Conservation (phyloP, 2,329 filamentous ascomycete genomes). For the Pseudocercospora eumusae region DNA sequence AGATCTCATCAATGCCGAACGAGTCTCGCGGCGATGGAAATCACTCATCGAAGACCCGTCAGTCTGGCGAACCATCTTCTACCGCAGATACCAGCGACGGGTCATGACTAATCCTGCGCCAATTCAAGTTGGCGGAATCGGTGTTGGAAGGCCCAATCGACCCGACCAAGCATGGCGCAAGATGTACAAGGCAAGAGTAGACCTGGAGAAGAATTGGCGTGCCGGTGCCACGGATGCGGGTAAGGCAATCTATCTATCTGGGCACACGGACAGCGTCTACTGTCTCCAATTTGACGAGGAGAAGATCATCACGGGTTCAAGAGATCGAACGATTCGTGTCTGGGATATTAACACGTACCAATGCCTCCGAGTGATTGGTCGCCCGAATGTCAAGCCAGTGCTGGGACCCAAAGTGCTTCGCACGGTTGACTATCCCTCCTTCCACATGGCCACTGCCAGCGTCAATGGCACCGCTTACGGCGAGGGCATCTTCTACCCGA, state of each 20-base stretch:
- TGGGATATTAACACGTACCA: slow-evolving; percentile 92
- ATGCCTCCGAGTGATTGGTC: slow-evolving; percentile 82
- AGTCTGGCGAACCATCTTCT: slow-evolving; percentile 65
- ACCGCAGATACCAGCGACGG: slow-evolving; percentile 54
- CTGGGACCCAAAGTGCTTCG: slow-evolving; percentile 47
- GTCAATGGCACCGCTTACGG: slow-evolving; percentile 52
- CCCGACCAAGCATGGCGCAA: slow-evolving; percentile 79
- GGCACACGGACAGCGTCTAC: slow-evolving; percentile 94
- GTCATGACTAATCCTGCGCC: slow-evolving; percentile 50
- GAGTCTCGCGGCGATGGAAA: slow-evolving; percentile 60
- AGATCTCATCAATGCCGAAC: slow-evolving; percentile 57
- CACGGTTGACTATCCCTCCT: slow-evolving; percentile 46
- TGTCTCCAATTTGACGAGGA: slow-evolving; percentile 97
- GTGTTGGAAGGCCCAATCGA: slow-evolving; percentile 50
- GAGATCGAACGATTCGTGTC: slow-evolving; percentile 91
- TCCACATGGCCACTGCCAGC: slow-evolving; percentile 44
- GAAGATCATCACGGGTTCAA: slow-evolving; percentile 95
- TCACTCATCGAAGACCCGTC: slow-evolving; percentile 57
- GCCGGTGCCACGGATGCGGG: slow-evolving; percentile 66
- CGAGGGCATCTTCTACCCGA: slow-evolving; percentile 50
- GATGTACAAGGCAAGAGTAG: slow-evolving; percentile 75
- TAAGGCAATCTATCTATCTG: slow-evolving; percentile 83
- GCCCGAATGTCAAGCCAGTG: slow-evolving; percentile 62
- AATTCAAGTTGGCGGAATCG: slow-evolving; percentile 53
- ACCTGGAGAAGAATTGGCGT: slow-evolving; percentile 75